These are phyloP conservation scores for Thalassiosira hispida DNA, from an alignment of 352 stramenopile genomes.

Conservation along the genomic window DNA sequence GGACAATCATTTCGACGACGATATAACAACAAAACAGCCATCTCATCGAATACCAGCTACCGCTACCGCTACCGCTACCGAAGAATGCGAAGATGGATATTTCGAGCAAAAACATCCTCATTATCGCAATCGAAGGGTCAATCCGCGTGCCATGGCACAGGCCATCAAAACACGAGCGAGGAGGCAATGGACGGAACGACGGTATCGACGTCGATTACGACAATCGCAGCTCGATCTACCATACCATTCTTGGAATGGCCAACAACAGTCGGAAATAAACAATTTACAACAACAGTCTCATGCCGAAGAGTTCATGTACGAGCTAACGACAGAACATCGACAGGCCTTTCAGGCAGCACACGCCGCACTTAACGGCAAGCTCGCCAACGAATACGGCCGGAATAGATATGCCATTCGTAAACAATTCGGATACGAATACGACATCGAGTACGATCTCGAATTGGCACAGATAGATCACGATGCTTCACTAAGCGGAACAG, in stretches of 20 bases:
- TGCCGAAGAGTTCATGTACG: background rate
- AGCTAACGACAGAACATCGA: conserved; percentile 28
- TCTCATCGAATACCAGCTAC: conserved; percentile 4
- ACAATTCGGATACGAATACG: conserved; percentile 13
- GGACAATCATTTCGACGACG: conserved; percentile 9
- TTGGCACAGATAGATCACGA: background rate
- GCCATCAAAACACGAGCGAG: conserved; percentile 20
- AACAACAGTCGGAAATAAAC: background rate
- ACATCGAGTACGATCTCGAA: conserved; percentile 33
- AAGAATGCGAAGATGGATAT: conserved; percentile 6
- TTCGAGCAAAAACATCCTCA: background rate
- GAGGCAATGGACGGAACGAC: conserved; percentile 38
- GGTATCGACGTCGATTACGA: conserved; percentile 39
- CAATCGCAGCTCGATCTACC: conserved; percentile 6
- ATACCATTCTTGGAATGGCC: background rate
- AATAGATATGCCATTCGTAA: conserved; percentile 13
- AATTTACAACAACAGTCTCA: background rate
- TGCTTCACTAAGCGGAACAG: background rate
- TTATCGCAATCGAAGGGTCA: conserved; percentile 4
- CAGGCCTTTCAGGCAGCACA: conserved; percentile 35
- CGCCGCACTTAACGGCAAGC: conserved; percentile 25
- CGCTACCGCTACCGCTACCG: background rate
- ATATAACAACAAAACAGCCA: conserved; percentile 2
- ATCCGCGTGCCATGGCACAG: conserved; percentile 10
- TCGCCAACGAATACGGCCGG: conserved; percentile 14